Percentiles rank a stretch among this genome's conserved stretches.
Conservation (phyloP, 2,329 filamentous ascomycete genomes). For the Calonectria fujianensis region DNA sequence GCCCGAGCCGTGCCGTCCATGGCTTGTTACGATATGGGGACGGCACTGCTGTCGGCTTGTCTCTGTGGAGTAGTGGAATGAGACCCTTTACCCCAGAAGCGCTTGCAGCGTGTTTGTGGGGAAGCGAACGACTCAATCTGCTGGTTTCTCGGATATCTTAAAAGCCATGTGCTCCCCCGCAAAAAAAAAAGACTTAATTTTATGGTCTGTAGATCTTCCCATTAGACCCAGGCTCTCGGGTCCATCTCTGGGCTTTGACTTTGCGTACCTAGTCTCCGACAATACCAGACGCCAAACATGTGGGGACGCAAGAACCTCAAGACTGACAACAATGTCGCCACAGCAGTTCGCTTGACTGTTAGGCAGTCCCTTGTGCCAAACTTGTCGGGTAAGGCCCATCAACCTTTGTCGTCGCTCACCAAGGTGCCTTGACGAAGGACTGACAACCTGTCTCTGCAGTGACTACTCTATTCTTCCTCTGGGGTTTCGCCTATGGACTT, state of each 20-base stretch:
- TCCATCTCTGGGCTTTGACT: not conserved
- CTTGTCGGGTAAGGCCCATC: slow-evolving; percentile 15
- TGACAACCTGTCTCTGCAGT: slow-evolving; percentile 32
- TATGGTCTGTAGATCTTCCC: not conserved
- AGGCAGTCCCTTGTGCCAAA: slow-evolving; percentile 32
- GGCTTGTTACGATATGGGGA: not conserved
- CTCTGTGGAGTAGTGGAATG: not conserved
- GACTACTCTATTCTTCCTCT: slow-evolving; percentile 58
- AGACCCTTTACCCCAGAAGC: not conserved
- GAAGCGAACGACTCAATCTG: not conserved
- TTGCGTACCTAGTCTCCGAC: too few species aligned
- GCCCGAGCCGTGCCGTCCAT: not conserved
- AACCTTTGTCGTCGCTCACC: not conserved
- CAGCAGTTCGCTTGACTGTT: slow-evolving; percentile 31
- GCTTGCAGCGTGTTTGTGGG: not conserved
- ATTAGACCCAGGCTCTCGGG: not conserved
- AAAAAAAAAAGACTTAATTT: too few species aligned
- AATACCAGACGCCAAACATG: not conserved
- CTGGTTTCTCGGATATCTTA: not conserved
- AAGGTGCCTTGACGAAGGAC: not conserved
- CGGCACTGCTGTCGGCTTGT: slow-evolving; percentile 1
- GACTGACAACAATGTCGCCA: slow-evolving; percentile 30
- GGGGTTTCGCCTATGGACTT: slow-evolving; percentile 58
- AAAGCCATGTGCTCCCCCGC: slow-evolving; percentile 1
- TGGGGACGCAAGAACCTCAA: slow-evolving; percentile 20